A percentile compares a stretch with the other conserved stretches of the same genome.
These are phyloP conservation scores for Lactarius psammicola DNA, from an alignment of 768 basidiomycete genomes.

Conservation along the genomic window DNA sequence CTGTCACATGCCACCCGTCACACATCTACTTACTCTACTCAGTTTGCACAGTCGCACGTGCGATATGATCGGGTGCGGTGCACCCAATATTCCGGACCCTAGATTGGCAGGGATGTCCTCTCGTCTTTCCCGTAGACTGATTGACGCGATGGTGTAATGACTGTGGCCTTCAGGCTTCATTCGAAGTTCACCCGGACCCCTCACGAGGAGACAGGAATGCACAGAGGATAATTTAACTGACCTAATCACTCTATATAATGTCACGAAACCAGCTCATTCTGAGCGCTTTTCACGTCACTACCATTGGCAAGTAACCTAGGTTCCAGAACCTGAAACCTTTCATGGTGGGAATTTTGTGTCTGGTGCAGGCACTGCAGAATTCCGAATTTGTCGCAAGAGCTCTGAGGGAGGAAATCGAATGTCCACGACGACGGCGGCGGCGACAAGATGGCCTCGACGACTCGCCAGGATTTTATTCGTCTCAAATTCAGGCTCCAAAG, in stretches of 20 bases:
- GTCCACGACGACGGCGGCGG: background rate
- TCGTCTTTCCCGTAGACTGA: background rate
- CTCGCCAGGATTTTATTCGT: background rate
- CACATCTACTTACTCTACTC: background rate
- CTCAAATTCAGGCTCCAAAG: constrained; percentile 8
- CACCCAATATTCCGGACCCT: background rate
- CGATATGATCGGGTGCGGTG: background rate
- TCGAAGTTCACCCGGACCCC: background rate
- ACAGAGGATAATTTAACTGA: background rate
- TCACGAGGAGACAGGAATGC: background rate
- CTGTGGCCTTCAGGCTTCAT: background rate
- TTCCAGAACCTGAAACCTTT: background rate
- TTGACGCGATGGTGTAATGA: background rate
- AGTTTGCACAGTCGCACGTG: no score
- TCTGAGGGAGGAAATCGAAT: background rate
- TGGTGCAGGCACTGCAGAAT: background rate
- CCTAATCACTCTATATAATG: background rate
- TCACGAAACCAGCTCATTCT: background rate
- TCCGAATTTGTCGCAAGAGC: background rate
- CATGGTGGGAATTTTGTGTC: background rate
- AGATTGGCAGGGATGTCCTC: background rate
- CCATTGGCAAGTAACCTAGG: background rate
- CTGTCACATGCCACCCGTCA: background rate
- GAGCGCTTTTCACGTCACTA: background rate
- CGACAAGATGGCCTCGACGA: background rate